Evolutionary conservation across 768 basidiomycete genomes (phyloP), one percentile per base, ranked within the genome.

Genomic region (Hypholoma fasciculare): DNA sequence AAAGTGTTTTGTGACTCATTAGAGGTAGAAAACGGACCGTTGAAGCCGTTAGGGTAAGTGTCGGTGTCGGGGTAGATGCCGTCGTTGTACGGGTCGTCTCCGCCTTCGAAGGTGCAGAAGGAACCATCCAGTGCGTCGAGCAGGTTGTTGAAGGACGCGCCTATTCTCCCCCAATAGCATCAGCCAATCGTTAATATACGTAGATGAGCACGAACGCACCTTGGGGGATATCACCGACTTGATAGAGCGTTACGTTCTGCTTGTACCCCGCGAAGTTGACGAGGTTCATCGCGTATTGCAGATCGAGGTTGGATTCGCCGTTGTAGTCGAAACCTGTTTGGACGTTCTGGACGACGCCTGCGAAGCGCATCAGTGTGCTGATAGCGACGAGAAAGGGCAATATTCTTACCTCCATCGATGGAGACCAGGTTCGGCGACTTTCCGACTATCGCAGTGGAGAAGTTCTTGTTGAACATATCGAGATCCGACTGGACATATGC

Each of bases 281-380:
- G 34, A 84, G 72, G 13, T 71, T 68, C 79, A 85, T 80, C 14
- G 75, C 77, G 56, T 82, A 84, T 63, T 84, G 72, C 2, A 86
- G 67, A 64, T 85, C 84, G 8, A 86, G 72, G 60, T 82, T 74
- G 6, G 81, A 78, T 68, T 86, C 83, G 50, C 76, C 82, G 60
- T 82, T 82, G 63, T 72, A 72, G 5, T 69, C 65, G 61, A 81
- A 80, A 17, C 74, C 70, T 42, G 58, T 54, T 36, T 71, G 43
- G 14, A 54, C 44, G 8, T 72, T 73, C 61, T 83, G 82, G 2
- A 74, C 70, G 30, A 76, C 63, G 36, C 80, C 78, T 80, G 44
- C 7, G 26, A 43, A n/a, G 12, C 19, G 9, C 37, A 12, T 49
- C 8, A 50, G 30, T 20, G 34, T 30, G 14, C 4, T n/a, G 2